Base-by-base conservation (phyloP, 73 alveolate genomes). In the Stentor coeruleus region DNA sequence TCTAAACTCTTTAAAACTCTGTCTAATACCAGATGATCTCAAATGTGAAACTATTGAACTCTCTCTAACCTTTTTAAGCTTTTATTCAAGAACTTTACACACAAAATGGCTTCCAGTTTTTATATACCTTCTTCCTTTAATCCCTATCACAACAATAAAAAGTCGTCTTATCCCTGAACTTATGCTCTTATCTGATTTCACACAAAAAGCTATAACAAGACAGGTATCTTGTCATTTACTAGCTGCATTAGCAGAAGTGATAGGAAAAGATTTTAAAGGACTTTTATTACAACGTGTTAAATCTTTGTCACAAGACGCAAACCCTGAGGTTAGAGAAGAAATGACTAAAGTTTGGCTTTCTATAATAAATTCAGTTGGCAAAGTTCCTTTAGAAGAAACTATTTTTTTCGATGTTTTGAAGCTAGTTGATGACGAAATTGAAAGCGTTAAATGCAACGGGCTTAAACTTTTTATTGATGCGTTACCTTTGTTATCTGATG, bases 211-310 rank as follows among this genome's bases (percentile, higher is more conserved):
- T 26, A 66, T 66, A 0, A 20, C 79, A 1, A 37, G 79, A 2
- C 42, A 66, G 33, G 79, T 66, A 14, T 66, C 79, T 0, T 20
- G 36, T 2, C 39, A 66, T 11, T 33, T 66, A 26, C n/a, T 66
- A 20, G 37, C 2, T 2, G 1, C n/a, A 0, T 40, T 66, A 14
- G 79, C 79, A 20, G 79, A 66, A 66, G 79, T 66, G 2, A 20
- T 66, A 66, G 39, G 42, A 66, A 66, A 66, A 66, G 79, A 66
- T 11, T 66, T 66, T 31, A 66, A 66, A 66, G 79, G 79, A 20
- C 79, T 11, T 20, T 11, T 66, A 28, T 33, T 66, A 1, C 79
- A 66, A 31, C n/a, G 79, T 14, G 79, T 40, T 2, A 66, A 66
- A 66, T 37, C 79, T 11, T 66, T 66, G 33, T 66, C 79, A 2